These are phyloP conservation scores for Brasilioporus rufonigricans DNA, from an alignment of 768 basidiomycete genomes.

Conservation along the genomic window DNA sequence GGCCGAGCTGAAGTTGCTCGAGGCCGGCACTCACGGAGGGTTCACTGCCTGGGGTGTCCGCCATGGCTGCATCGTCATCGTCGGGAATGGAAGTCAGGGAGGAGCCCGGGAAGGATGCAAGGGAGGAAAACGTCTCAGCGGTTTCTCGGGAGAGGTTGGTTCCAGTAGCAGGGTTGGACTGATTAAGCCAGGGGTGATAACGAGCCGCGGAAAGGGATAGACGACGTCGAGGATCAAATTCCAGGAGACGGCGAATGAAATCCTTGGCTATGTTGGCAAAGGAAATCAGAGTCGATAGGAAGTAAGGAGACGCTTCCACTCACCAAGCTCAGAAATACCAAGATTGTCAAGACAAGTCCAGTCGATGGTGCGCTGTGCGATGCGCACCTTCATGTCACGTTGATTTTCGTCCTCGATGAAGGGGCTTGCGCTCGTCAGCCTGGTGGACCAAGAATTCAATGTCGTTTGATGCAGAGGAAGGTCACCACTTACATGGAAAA, in stretches of 20 bases:
- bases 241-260: constrained; percentile 68
- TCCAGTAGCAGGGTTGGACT: not conserved
- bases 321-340: constrained; percentile 48
- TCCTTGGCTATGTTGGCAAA: constrained; percentile 52
- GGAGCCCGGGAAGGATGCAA: constrained; percentile 14
- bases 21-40: constrained; percentile 33
- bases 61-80: constrained; percentile 20
- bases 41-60: constrained; percentile 10
- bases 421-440: constrained; percentile 75
- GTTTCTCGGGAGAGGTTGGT: constrained; percentile 1
- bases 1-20: constrained; percentile 33
- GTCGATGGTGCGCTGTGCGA: constrained; percentile 58
- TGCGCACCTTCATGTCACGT: constrained; percentile 58
- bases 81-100: constrained; percentile 24
- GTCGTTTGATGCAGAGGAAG: not conserved
- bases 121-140: constrained; percentile 3
- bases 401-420: constrained; percentile 76
- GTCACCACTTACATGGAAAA: constrained; percentile 73
- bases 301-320: constrained; percentile 11
- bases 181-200: constrained; percentile 71
- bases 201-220: constrained; percentile 71
- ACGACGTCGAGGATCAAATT: constrained; percentile 59
- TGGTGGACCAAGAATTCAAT: constrained; percentile 26
- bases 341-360: constrained; percentile 47
- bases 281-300: not conserved